Evolutionary conservation across 2,329 filamentous ascomycete species (phyloP), one percentile per base, ranked within the genome.

Genomic region (Thelonectria rubi): DNA sequence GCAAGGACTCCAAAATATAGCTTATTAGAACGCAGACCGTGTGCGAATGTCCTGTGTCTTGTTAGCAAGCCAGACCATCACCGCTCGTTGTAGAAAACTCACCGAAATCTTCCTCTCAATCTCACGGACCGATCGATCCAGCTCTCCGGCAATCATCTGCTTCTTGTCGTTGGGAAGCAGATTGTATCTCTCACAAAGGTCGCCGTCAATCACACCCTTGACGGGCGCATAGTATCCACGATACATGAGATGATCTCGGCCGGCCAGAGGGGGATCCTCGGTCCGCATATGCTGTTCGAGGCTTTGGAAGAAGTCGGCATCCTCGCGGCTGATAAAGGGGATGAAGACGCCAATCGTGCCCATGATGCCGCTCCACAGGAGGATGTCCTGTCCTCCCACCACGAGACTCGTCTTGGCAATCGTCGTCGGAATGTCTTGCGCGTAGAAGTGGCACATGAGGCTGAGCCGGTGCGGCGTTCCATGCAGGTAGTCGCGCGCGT

Each of bases 291-390:
- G 92, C 73, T 91, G 89, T 79, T 99, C 95, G 21, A 99, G 84
- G 63, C 88, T 93, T 76, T 97, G 94, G 86, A 99, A 99, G 80
- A 99, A 98, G 76, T 98, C 95, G 51, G 96, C 92, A 72, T 98
- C 94, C 74, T 98, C 94, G 39, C 96, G 91, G 65, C 89, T 91
- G 48, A 93, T 82, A 74, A 99, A 98, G 0, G 96, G 95, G 48
- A 99, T 91, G 49, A 99, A 84, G 55, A 97, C 92, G 50, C 94
- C 95, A 40, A 99, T 87, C 0, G 95, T 98, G 50, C 95, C 96
- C 78, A 97, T 94, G 17, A 99, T 82, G 18, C 96, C 96, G 66
- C 91, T 91, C 95, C 95, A 99, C 54, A 99, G 84, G 2, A 99
- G 81, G 42, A 98, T 88, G 65, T 97, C 93, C 67, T 94, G 91